Base-by-base conservation (phyloP, 257 asterid genomes). In the Henckelia pumila region DNA sequence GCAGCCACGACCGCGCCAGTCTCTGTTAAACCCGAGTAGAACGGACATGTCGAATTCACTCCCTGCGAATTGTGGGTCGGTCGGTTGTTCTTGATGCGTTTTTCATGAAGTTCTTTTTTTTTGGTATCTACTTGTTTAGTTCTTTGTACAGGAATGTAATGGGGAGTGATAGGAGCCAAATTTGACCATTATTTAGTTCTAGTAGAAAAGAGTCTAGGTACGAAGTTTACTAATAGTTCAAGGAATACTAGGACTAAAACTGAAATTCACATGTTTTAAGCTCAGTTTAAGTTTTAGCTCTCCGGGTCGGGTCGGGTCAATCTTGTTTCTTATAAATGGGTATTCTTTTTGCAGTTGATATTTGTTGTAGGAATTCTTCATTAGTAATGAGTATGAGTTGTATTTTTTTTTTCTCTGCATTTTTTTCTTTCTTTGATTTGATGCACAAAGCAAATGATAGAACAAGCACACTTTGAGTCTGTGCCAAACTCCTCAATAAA, bases 71-170 rank as follows among this genome's bases (percentile, higher is more conserved):
- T 40, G n/a, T 47, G 55, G 20, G 55, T 47, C 20, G 20, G 8
- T 16, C 4, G 20, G 8, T 16, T 4, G 53, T 47, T 47, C 55
- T 71, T 24, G 71, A 63, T 40, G 73, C 69, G 25, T 6, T 6
- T 66, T 58, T 24, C 16, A 3, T 35, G 47, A 35, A 35, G 47
- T 10, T 10, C 2, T 30, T 33, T 33, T 33, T 1, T 33, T 33
- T 1, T 22, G 26, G 56, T 70, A 59, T 33, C 49, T 37, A 37
- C 83, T 80, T 77, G 76, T 56, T 77, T 77, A 65, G 78, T 78
- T 73, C 78, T 58, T 71, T 82, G 86, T 82, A 82, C 78, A 82
- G 78, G 60, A 56, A 49, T 47, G 79, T 59, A 65, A 58, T 67
- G 29, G 66, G 63, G 72, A 53, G 73, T 70, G 66, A 23, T 49